Percentiles rank a stretch among this genome's conserved stretches.
phyloP scores from a whole-genome alignment of 1,284 basidiomycete genomes.

The Boletus semigastroideus region DNA sequence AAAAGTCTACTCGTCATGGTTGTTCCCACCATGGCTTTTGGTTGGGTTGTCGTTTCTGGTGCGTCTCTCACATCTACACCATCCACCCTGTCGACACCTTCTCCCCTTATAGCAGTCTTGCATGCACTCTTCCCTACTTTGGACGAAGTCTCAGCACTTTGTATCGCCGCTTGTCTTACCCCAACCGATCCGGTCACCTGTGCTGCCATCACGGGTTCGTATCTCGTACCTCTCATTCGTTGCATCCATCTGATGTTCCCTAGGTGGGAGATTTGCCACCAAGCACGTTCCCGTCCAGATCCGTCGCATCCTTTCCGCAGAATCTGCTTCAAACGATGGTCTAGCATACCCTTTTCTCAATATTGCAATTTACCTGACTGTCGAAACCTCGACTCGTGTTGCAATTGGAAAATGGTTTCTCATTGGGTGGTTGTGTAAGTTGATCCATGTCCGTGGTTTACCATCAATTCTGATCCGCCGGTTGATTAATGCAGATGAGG shows the following conservation, averaged over 20 bases:
- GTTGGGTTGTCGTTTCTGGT: slow-evolving; percentile 70
- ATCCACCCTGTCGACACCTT: neutral
- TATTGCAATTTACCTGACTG: slow-evolving; percentile 83
- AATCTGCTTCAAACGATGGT: slow-evolving; percentile 87
- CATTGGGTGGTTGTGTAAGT: slow-evolving; percentile 75
- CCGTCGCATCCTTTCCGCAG: slow-evolving; percentile 84
- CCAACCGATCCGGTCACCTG: slow-evolving; percentile 90
- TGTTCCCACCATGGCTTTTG: slow-evolving; percentile 77
- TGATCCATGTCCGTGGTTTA: neutral
- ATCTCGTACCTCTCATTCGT: neutral
- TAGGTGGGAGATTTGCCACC: slow-evolving; percentile 86
- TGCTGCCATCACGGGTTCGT: slow-evolving; percentile 38
- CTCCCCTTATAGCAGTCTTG: slow-evolving; percentile 47
- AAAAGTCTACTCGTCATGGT: slow-evolving; percentile 64
- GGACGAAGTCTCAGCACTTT: slow-evolving; percentile 73
- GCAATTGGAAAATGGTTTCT: slow-evolving; percentile 81
- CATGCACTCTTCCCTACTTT: slow-evolving; percentile 68
- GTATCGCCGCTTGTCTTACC: slow-evolving; percentile 87
- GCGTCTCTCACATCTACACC: slow-evolving; percentile 11
- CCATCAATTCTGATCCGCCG: slow-evolving; percentile 1
- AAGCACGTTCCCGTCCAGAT: slow-evolving; percentile 86
- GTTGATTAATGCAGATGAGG: slow-evolving; percentile 62
- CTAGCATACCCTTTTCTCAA: slow-evolving; percentile 92
- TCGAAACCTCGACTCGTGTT: slow-evolving; percentile 62
- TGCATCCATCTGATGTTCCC: slow-evolving; percentile 37